Evolutionary conservation across 2,329 filamentous ascomycete genomes (phyloP), one percentile per base, ranked within the genome.

Genomic region (Fusarium longipes): DNA sequence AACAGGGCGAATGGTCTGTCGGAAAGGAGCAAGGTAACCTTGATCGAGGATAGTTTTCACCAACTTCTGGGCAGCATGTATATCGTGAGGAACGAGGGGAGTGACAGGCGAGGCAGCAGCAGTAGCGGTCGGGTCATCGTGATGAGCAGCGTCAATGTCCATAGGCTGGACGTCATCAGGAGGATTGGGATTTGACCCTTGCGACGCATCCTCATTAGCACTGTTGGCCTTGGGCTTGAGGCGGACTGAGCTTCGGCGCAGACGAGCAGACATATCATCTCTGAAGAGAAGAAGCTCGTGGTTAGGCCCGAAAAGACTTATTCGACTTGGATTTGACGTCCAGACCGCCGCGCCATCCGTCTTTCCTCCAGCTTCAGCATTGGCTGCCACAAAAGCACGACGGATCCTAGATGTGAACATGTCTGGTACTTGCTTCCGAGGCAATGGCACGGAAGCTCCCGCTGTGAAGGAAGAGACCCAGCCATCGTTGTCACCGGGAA

Each of bases 401-500:
- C 92, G 89, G 40, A 99, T 86, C 17, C 96, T 86, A 30, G 90
- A 95, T 0, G 95, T 98, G 79, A 99, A 99, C 70, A 97, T 82
- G 8, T 95, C 91, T 1, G 96, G 96, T 3, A 99, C 86, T 0
- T 86, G 80, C 67, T 90, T 89, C 11, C 90, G 81, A 0, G 93
- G 93, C 12, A 95, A 75, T 0, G 90, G 87, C 1, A 87, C 86
- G 1, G 91, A 88, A 2, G 91, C 90, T 6, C 93, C 93, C 3
- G 89, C 90, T 1, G 88, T 88, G 76, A 97, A 97, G 3, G 93
- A 87, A 1, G 93, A 97, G 7, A 91, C 88, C 96, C 96, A 99
- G n/a, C 93, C 94, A 77, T 99, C 96, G 76, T 97, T 97, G 79
- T 98, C 95, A 29, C 96, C 96, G 0, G 96, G 96, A 0, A 98